Percentiles rank a stretch among this genome's conserved stretches.
Conservation (phyloP, 208 protist genomes). For the Novymonas esmeraldas region DNA sequence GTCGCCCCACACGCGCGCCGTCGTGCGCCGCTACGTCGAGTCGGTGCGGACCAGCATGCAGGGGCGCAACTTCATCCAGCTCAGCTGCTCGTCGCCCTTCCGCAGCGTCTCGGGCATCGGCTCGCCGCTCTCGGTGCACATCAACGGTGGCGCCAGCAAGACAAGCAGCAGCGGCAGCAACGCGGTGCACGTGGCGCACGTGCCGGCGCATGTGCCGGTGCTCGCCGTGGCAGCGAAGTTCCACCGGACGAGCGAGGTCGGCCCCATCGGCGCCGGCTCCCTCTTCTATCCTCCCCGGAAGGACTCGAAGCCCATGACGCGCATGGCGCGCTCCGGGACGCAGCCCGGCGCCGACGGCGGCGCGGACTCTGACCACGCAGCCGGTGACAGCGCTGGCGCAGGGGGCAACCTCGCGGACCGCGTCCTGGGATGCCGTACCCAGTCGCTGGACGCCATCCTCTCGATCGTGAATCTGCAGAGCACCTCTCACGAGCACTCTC, state of each 20-base stretch:
- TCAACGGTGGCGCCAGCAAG: background rate
- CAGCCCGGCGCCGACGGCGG: background rate
- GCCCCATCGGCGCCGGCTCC: background rate
- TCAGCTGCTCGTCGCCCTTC: slow-evolving; percentile 8
- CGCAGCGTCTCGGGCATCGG: background rate
- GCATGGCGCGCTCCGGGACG: no score
- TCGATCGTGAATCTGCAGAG: slow-evolving; percentile 67
- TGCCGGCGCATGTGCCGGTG: slow-evolving; percentile 19
- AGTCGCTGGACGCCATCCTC: slow-evolving; percentile 56
- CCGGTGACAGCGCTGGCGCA: background rate
- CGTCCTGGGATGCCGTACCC: background rate
- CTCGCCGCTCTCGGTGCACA: background rate
- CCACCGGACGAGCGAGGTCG: slow-evolving; percentile 9
- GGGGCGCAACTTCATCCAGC: slow-evolving; percentile 17
- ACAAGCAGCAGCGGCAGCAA: slow-evolving; percentile 1
- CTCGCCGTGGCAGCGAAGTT: background rate
- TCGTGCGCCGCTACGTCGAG: slow-evolving; percentile 29
- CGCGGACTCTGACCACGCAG: no score
- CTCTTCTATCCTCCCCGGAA: background rate
- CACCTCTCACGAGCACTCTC: slow-evolving; percentile 14
- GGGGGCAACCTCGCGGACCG: background rate
- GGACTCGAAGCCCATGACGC: background rate
- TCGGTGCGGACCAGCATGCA: slow-evolving; percentile 16
- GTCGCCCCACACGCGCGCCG: slow-evolving; percentile 13
- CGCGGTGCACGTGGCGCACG: background rate